These are phyloP conservation scores for Aspergillus unguis DNA, from an alignment of 2,329 filamentous ascomycete genomes.

Conservation along the genomic window DNA sequence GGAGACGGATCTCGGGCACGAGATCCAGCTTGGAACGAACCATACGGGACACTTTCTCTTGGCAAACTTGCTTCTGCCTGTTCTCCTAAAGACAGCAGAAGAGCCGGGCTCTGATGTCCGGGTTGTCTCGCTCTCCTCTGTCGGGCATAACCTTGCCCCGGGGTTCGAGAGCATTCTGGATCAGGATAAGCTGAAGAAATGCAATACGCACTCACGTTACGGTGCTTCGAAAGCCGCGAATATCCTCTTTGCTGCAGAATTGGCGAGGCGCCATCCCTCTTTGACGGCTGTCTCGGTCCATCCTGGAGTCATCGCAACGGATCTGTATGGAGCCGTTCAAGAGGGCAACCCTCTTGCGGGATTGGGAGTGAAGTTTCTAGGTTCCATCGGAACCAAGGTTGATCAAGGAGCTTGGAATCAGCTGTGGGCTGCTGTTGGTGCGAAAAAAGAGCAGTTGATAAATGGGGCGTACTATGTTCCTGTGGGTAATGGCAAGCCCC, in stretches of 20 bases:
- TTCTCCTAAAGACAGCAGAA: slow-evolving; percentile 5
- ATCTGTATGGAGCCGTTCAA: slow-evolving; percentile 25
- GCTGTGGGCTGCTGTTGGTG: slow-evolving; percentile 31
- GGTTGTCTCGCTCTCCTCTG: slow-evolving; percentile 9
- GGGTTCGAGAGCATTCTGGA: slow-evolving; percentile 29
- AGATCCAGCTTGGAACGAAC: slow-evolving; percentile 41
- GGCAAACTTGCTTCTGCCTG: slow-evolving; percentile 16
- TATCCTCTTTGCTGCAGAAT: slow-evolving; percentile 44
- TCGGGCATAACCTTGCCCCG: slow-evolving; percentile 8
- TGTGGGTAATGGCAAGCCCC: slow-evolving; percentile 25
- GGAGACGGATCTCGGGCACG: slow-evolving; percentile 35
- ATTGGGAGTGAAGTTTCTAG: slow-evolving; percentile 14
- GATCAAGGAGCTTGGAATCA: slow-evolving; percentile 24
- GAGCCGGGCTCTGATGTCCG: slow-evolving; percentile 4
- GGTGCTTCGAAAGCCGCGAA: slow-evolving; percentile 48
- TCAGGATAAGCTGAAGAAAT: slow-evolving; percentile 27
- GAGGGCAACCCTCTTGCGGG: slow-evolving; percentile 8
- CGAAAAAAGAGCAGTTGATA: slow-evolving; percentile 22
- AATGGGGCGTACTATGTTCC: slow-evolving; percentile 32
- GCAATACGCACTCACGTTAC: slow-evolving; percentile 39
- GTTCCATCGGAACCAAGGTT: slow-evolving; percentile 20
- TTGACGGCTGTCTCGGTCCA: slow-evolving; percentile 44
- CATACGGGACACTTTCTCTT: slow-evolving; percentile 39
- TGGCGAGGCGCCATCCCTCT: slow-evolving; percentile 37
- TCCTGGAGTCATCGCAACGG: slow-evolving; percentile 43